Conservation (phyloP, 352 stramenopile genomes). For the Pythium guiyangense region DNA sequence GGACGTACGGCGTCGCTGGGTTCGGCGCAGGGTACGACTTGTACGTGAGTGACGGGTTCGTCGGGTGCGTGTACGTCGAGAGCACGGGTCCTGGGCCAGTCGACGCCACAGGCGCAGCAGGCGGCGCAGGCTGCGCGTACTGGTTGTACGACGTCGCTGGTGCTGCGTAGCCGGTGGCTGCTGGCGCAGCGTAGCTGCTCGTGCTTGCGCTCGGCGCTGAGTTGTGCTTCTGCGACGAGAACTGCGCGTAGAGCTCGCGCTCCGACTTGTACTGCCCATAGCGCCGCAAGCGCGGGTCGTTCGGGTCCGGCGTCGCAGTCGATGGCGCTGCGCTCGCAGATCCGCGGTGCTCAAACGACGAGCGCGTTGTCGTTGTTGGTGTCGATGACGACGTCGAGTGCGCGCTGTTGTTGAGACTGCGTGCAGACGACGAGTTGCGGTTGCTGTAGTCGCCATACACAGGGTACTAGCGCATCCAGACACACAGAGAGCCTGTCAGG, state of each 20-base stretch:
- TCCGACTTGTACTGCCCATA: slow-evolving; percentile 81
- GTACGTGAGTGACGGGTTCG: slow-evolving; percentile 50
- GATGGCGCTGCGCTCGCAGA: slow-evolving; percentile 15
- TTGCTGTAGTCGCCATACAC: slow-evolving; percentile 11
- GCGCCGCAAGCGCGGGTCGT: slow-evolving; percentile 66
- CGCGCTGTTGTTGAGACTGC: slow-evolving; percentile 7
- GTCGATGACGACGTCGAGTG: slow-evolving; percentile 9
- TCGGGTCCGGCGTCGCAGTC: slow-evolving; percentile 27
- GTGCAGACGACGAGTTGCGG: slow-evolving; percentile 2
- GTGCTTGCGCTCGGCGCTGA: slow-evolving; percentile 4
- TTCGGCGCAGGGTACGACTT: slow-evolving; percentile 52
- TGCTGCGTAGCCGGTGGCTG: slow-evolving; percentile 11
- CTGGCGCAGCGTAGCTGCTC: slow-evolving; percentile 1
- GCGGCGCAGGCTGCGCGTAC: slow-evolving; percentile 8
- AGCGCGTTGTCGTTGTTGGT: slow-evolving; percentile 14
- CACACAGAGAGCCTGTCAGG: not conserved
- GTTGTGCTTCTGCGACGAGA: slow-evolving; percentile 40
- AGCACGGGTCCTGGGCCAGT: slow-evolving; percentile 19
- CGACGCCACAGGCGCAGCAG: slow-evolving; percentile 7
- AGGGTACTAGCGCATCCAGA: slow-evolving; percentile 8
- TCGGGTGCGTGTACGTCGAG: slow-evolving; percentile 43
- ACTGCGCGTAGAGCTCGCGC: slow-evolving; percentile 75
- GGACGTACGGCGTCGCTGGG: slow-evolving; percentile 29
- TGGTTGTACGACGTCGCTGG: slow-evolving; percentile 6
- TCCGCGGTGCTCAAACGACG: slow-evolving; percentile 21